Evolutionary conservation across 2,329 filamentous ascomycete species (phyloP), one percentile per base, ranked within the genome.

Genomic region (Fusarium sp.): DNA sequence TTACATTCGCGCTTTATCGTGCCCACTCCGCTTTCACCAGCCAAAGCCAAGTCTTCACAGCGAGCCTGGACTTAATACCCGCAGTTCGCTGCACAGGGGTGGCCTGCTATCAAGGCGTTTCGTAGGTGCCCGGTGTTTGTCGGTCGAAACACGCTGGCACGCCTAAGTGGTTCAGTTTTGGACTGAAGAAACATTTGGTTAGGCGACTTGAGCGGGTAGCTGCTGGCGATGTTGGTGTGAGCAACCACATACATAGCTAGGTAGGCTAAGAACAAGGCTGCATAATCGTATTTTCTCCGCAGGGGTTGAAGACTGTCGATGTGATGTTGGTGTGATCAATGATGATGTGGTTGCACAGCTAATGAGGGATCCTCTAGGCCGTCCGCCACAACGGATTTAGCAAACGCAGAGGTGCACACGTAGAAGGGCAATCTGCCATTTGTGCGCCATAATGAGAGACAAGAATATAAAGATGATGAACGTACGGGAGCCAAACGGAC

Each of bases 321-420:
- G 31, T 33, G 31, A 33, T 53, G 45, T 46, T 67, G 53, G 41
- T 44, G 58, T 53, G 61, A 43, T 58, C 32, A 39, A 41, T 45
- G 46, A 29, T 52, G 50, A 45, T 63, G 45, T 57, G 61, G 52
- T 63, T 45, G 48, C 53, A 62, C 53, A 65, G 42, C 45, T 49
- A 49, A 59, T 38, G 41, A 48, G 54, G 49, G 49, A 55, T 39
- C 44, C 59, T 66, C 49, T 66, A 25, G 23, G 61, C 43, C 55
- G 60, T 51, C 63, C 56, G 59, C 63, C 63, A 61, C 46, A 32
- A 32, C 46, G 45, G 39, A 49, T 61, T 57, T 49, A 49, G 52
- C 48, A 56, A 53, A 53, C 27, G 48, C 15, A 39, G 49, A 43
- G 46, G 44, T 61, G 50, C 48, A 56, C 53, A 50, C 44, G 49